Conservation (phyloP, 2,329 filamentous ascomycete genomes). For the Sporothrix globosa region DNA sequence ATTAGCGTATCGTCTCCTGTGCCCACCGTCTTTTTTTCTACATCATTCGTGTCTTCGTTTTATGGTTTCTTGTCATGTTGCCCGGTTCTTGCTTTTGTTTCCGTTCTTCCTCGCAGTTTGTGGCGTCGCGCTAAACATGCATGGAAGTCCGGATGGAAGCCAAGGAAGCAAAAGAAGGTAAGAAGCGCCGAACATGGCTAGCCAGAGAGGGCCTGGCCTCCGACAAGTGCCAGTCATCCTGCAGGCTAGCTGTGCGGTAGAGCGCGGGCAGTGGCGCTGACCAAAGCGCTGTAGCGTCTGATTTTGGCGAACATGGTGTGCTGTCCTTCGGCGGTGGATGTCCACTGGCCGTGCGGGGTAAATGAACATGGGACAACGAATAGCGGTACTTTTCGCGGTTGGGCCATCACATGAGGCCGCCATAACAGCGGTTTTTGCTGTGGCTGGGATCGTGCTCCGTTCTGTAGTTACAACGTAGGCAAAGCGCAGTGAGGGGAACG, state of each 20-base stretch:
- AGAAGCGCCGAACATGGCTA: neutral
- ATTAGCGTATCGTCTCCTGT: too few species aligned
- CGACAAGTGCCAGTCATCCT: too few species aligned
- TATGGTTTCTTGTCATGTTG: neutral
- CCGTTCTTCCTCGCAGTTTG: neutral
- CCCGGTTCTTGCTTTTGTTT: neutral
- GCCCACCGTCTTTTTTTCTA: too few species aligned
- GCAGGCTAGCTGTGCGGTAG: too few species aligned
- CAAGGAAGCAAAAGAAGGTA: constrained; percentile 25
- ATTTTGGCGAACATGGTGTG: neutral
- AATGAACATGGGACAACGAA: neutral
- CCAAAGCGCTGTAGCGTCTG: neutral
- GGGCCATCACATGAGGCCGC: constrained; percentile 10
- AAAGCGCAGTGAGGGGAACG: neutral
- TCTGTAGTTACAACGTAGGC: too few species aligned
- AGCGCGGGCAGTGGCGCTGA: neutral
- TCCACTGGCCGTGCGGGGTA: neutral
- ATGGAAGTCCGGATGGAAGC: constrained; percentile 26
- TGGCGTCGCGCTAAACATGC: constrained; percentile 25
- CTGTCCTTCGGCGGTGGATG: neutral
- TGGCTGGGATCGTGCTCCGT: too few species aligned
- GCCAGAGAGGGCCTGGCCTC: neutral
- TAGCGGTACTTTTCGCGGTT: too few species aligned
- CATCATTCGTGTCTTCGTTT: too few species aligned
- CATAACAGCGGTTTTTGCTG: too few species aligned